Evolutionary conservation across 2,329 filamentous ascomycete species (phyloP).

Genomic region (Aspergillus pseudoviridinutans): DNA sequence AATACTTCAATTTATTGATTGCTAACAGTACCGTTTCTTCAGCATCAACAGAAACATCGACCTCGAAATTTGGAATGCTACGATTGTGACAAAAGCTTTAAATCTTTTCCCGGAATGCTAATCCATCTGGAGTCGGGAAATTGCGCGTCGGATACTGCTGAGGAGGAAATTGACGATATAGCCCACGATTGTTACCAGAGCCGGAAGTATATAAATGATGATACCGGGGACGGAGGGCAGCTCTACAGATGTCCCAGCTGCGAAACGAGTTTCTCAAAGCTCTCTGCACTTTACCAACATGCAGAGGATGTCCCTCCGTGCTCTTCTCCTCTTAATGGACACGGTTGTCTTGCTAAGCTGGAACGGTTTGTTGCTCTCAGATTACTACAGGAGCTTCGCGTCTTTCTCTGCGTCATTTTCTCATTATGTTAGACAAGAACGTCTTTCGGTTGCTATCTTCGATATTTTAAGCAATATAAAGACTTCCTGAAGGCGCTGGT

Average conservation of each 20-base stretch:
- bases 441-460: no score
- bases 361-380: slow-evolving; percentile 3
- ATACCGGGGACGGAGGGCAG: slow-evolving; percentile 3
- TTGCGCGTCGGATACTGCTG: slow-evolving; percentile 2
- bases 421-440: no score
- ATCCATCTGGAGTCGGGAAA: slow-evolving; percentile 12
- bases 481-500: no score
- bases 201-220: slow-evolving; percentile 5
- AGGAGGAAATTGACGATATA: slow-evolving; percentile 9
- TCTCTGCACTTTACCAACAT: slow-evolving; percentile 12
- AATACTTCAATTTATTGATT: neutral
- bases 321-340: neutral
- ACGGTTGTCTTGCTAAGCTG: slow-evolving; percentile 4
- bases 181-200: slow-evolving; percentile 7
- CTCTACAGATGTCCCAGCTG: slow-evolving; percentile 6
- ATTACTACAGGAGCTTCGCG: neutral
- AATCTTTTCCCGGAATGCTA: slow-evolving; percentile 13
- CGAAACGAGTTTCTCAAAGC: slow-evolving; percentile 3
- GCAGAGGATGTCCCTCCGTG: slow-evolving; percentile 7
- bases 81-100: slow-evolving; percentile 11
- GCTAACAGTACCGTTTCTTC: slow-evolving; percentile 1
- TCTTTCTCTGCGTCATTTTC: no score
- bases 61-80: slow-evolving; percentile 15
- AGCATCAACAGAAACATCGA: slow-evolving; percentile 11
- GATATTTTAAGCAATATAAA: no score